Conservation (phyloP, 345 rosid genomes). For the Dovyalis caffra region DNA sequence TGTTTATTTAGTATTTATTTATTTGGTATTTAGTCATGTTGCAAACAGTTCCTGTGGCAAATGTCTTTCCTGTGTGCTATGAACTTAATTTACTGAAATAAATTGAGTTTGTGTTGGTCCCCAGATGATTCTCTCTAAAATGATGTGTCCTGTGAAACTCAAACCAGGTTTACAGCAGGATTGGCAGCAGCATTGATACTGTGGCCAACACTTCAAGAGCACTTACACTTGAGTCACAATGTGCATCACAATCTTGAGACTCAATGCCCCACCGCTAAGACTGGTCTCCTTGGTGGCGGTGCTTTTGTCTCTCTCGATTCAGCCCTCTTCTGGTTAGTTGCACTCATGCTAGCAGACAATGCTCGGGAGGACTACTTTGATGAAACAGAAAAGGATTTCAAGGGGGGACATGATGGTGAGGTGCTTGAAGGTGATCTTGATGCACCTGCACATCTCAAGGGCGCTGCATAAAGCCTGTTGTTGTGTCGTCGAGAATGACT, state of each 20-base stretch:
- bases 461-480: constrained; percentile 9
- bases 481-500: background rate
- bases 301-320: constrained; percentile 80
- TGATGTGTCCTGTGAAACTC: background rate
- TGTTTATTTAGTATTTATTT: background rate
- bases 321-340: constrained; percentile 72
- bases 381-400: constrained; percentile 37
- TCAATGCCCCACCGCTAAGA: constrained; percentile 75
- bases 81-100: background rate
- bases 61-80: background rate
- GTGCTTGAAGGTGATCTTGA: background rate
- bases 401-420: constrained; percentile 1
- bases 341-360: constrained; percentile 75
- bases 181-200: constrained; percentile 53
- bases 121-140: background rate
- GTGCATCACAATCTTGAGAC: constrained; percentile 47
- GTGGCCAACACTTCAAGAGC: constrained; percentile 81
- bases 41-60: background rate
- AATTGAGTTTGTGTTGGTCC: background rate
- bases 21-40: too few relatives aligned
- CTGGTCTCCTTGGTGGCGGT: constrained; percentile 87
- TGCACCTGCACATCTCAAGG: constrained; percentile 8
- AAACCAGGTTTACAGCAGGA: constrained; percentile 54
- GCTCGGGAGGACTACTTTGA: constrained; percentile 87
- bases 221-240: constrained; percentile 55